Percentiles rank a stretch among this genome's conserved stretches.
phyloP scores from a whole-genome alignment of 768 basidiomycete genomes.

The Psilocybe azurescens region DNA sequence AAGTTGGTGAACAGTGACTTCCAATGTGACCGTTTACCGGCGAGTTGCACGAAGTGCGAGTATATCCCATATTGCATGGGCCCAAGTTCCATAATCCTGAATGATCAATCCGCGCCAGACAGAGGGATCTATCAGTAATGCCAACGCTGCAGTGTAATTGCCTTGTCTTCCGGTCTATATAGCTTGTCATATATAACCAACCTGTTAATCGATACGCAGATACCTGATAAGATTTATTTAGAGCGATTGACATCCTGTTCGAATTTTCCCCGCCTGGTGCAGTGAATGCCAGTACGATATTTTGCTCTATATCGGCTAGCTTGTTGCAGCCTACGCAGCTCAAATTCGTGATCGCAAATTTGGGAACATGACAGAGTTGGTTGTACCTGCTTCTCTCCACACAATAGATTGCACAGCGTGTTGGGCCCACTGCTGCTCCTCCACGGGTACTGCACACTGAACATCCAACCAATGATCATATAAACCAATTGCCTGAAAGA shows the following conservation, averaged over 20 bases:
- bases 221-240: constrained; percentile 77
- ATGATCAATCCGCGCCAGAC: constrained; percentile 74
- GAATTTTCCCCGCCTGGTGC: constrained; percentile 62
- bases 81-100: constrained; percentile 75
- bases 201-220: not conserved
- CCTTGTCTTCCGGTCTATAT: constrained; percentile 73
- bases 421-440: constrained; percentile 71
- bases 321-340: constrained; percentile 60
- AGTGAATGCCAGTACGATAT: constrained; percentile 71
- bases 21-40: constrained; percentile 46
- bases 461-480: constrained; percentile 76
- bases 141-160: constrained; percentile 62
- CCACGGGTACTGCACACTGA: constrained; percentile 51
- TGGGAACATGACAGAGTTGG: constrained; percentile 7
- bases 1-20: not conserved
- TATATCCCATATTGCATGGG: constrained; percentile 78
- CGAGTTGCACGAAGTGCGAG: constrained; percentile 71
- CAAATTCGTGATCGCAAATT: constrained; percentile 11
- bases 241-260: constrained; percentile 59
- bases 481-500: constrained; percentile 67
- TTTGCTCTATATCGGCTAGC: constrained; percentile 70
- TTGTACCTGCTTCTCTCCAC: constrained; percentile 71
- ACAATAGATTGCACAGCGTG: constrained; percentile 77
- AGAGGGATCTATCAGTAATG: constrained; percentile 66
- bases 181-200: constrained; percentile 11